These are phyloP conservation scores for Clonostachys solani DNA, from an alignment of 2,329 filamentous ascomycete genomes.

Conservation along the genomic window DNA sequence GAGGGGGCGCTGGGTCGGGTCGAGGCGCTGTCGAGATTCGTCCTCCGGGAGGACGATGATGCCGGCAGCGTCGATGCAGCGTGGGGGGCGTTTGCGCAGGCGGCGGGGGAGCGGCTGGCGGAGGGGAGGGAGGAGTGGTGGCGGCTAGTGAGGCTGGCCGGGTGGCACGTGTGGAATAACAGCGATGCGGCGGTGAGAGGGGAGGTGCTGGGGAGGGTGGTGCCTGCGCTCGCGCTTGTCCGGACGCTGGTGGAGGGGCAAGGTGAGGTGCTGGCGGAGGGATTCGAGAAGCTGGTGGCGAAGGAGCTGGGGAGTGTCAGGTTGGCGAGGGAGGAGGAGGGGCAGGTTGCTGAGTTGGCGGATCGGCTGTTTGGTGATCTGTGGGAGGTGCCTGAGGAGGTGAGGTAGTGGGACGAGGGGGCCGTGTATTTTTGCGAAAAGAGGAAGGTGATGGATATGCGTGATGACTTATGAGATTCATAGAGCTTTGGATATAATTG, in stretches of 20 bases:
- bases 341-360: too few species aligned
- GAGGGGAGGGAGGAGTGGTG: slow-evolving; percentile 41
- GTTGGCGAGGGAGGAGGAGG: too few species aligned
- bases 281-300: neutral
- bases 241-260: neutral
- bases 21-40: neutral
- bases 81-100: slow-evolving; percentile 40
- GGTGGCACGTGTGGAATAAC: slow-evolving; percentile 63
- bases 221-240: slow-evolving; percentile 31
- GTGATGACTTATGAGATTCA: too few species aligned
- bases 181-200: slow-evolving; percentile 64
- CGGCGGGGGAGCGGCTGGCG: slow-evolving; percentile 29
- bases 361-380: too few species aligned
- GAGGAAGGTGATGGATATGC: too few species aligned
- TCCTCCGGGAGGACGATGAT: neutral
- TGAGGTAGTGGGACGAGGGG: too few species aligned
- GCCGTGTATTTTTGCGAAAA: too few species aligned
- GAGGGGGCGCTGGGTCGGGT: slow-evolving; percentile 22
- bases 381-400: too few species aligned
- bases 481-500: too few species aligned
- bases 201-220: slow-evolving; percentile 46
- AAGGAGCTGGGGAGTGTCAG: too few species aligned
- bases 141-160: slow-evolving; percentile 46
- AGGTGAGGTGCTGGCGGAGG: neutral
- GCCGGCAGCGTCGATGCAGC: slow-evolving; percentile 20